Percentiles rank a stretch among this genome's conserved stretches.
phyloP scores from a whole-genome alignment of 2,329 filamentous ascomycete species.

The Immersiporthe knoxdaviesiana region DNA sequence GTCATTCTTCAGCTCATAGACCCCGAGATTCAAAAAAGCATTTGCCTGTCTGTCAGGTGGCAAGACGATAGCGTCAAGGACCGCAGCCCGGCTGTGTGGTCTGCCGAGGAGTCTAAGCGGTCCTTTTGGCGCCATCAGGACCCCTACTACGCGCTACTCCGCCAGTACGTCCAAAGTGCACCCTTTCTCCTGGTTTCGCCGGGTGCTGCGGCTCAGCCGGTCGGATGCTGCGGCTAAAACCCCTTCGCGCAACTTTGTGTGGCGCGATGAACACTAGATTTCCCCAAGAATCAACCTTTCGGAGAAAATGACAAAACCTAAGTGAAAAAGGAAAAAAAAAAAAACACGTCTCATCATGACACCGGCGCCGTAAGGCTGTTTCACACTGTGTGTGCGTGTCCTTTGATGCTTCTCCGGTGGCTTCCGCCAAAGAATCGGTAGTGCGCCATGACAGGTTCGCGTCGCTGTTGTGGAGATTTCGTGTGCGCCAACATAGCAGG shows the following conservation, averaged over 20 bases:
- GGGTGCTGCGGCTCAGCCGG: not conserved
- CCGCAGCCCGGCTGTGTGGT: not conserved
- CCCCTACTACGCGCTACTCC: too few species aligned
- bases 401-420: not conserved
- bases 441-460: not conserved
- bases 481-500: not conserved
- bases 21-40: not conserved
- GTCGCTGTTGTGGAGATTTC: not conserved
- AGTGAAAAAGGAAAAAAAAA: too few species aligned
- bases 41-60: not conserved
- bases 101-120: not conserved
- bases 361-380: not conserved
- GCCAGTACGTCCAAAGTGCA: not conserved
- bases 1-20: not conserved
- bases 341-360: not conserved
- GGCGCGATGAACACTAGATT: not conserved
- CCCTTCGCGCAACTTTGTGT: too few species aligned
- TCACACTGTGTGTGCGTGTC: not conserved
- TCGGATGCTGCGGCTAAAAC: not conserved
- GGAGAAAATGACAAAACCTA: not conserved
- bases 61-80: not conserved
- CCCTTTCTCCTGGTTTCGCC: not conserved
- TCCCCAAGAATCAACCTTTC: not conserved
- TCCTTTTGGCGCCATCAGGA: not conserved
- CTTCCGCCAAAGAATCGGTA: not conserved